These are phyloP conservation scores for Fusarium avenaceum DNA, from an alignment of 2,329 filamentous ascomycete genomes.

Conservation along the genomic window DNA sequence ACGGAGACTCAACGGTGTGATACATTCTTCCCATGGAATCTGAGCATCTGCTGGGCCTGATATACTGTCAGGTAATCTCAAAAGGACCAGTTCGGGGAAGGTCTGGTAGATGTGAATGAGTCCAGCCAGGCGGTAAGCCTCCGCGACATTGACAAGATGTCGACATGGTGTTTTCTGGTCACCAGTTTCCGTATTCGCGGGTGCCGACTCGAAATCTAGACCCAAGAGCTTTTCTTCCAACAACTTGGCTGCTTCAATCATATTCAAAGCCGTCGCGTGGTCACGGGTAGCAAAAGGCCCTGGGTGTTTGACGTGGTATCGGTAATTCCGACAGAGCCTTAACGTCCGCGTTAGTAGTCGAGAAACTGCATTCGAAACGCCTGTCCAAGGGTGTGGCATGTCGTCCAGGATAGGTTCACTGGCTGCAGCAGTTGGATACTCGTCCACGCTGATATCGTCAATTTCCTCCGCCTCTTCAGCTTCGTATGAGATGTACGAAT, in stretches of 20 bases:
- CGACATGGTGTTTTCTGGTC: constrained; percentile 47
- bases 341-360: constrained; percentile 54
- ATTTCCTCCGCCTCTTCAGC: constrained; percentile 16
- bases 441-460: constrained; percentile 26
- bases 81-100: constrained; percentile 52
- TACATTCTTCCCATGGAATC: constrained; percentile 52
- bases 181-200: constrained; percentile 45
- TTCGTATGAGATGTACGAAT: constrained; percentile 31
- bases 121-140: constrained; percentile 55
- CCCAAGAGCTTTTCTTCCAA: constrained; percentile 53
- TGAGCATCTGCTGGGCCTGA: constrained; percentile 2
- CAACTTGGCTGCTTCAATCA: constrained; percentile 51
- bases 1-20: constrained; percentile 50
- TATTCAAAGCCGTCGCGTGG: constrained; percentile 37
- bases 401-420: constrained; percentile 32
- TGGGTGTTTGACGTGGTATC: constrained; percentile 46
- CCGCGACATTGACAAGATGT: constrained; percentile 54
- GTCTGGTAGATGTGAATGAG: constrained; percentile 58
- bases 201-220: constrained; percentile 44
- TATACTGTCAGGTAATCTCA: constrained; percentile 46
- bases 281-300: constrained; percentile 30
- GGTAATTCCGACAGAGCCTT: constrained; percentile 54
- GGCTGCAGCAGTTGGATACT: constrained; percentile 32
- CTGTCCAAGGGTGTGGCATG: constrained; percentile 56
- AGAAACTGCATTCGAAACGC: constrained; percentile 53